A percentile compares a stretch with the other conserved stretches of the same genome.
These are phyloP conservation scores for Vigna hirtella DNA, from an alignment of 306 rosid genomes.

Conservation along the genomic window DNA sequence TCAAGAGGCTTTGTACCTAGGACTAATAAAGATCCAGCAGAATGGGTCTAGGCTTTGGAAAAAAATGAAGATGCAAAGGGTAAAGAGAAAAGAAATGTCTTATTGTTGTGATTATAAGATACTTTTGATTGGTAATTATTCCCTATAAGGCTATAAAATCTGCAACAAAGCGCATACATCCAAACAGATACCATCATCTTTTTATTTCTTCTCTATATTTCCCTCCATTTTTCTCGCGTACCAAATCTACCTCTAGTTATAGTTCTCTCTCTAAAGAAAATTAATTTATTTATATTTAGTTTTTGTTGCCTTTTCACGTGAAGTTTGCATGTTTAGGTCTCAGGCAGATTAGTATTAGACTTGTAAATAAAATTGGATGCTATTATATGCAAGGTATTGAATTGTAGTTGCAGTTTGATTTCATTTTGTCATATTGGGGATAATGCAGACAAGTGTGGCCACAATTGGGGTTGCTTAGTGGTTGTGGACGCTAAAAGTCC, in stretches of 20 bases:
- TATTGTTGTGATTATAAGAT: too few species aligned
- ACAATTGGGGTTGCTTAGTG: background rate
- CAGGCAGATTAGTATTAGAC: constrained; percentile 22
- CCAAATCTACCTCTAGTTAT: background rate
- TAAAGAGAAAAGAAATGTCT: too few species aligned
- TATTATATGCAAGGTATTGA: background rate
- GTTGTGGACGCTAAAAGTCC: background rate
- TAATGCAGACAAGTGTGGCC: background rate
- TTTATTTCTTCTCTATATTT: background rate
- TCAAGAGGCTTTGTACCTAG: too few species aligned
- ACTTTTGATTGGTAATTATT: too few species aligned
- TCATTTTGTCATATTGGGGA: background rate
- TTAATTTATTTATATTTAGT: background rate
- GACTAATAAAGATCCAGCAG: too few species aligned
- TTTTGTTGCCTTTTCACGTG: background rate
- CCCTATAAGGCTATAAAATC: too few species aligned
- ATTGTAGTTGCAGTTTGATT: background rate
- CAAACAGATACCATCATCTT: background rate
- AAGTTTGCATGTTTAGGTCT: constrained; percentile 34
- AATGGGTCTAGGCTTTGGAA: too few species aligned
- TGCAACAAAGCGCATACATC: too few species aligned
- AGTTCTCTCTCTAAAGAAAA: background rate
- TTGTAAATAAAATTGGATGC: constrained; percentile 23
- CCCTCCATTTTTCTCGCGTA: background rate
- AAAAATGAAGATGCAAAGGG: too few species aligned